These are phyloP conservation scores for Hymenoscyphus fructigenus DNA, from an alignment of 2,329 filamentous ascomycete species.

Conservation along the genomic window DNA sequence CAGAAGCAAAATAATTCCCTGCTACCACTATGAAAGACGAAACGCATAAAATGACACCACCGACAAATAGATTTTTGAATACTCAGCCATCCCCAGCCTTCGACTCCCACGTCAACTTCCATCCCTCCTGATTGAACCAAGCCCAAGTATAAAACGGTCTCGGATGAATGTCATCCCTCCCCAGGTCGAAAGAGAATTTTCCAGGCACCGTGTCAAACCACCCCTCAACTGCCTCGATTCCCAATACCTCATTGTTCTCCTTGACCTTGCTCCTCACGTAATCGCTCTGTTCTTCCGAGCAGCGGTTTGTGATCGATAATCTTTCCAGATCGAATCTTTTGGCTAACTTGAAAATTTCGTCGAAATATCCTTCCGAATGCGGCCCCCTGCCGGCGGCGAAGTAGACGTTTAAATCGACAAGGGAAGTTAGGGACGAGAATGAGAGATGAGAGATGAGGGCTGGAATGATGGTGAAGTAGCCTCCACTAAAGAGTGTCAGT, in stretches of 20 bases:
- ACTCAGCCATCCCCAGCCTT: not conserved
- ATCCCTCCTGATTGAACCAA: not conserved
- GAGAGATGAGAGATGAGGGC: not conserved
- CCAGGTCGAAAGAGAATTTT: not conserved
- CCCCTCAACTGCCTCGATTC: not conserved
- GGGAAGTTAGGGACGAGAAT: not conserved
- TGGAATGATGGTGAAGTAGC: not conserved
- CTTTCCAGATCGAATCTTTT: not conserved
- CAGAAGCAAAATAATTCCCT: too few relatives aligned
- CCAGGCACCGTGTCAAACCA: not conserved
- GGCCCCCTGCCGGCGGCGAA: not conserved
- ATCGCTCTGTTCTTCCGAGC: not conserved
- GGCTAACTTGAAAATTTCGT: not conserved
- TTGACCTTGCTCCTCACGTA: not conserved
- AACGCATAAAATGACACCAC: too few relatives aligned
- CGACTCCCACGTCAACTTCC: not conserved
- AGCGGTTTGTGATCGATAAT: not conserved
- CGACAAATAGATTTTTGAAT: too few relatives aligned
- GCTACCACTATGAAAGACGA: too few relatives aligned
- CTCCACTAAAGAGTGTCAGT: not conserved
- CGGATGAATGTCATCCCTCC: not conserved
- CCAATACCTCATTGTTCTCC: not conserved
- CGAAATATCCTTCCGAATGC: not conserved
- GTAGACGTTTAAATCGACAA: not conserved
- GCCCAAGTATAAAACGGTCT: not conserved